Base-by-base conservation (phyloP, 495 filamentous ascomycete genomes). In the Penicillium maclennaniae region DNA sequence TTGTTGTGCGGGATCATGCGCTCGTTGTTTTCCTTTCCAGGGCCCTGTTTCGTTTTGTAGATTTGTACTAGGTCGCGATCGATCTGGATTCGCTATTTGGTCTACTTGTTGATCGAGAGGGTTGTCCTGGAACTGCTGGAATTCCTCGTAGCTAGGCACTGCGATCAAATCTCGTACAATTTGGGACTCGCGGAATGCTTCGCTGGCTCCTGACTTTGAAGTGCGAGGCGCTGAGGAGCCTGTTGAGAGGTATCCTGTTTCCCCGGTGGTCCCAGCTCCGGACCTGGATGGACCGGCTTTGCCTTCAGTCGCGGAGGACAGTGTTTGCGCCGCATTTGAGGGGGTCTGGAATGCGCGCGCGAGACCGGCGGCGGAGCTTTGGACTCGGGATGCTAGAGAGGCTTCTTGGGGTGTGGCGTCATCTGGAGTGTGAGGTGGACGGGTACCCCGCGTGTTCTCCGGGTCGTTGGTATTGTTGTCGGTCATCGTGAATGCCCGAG, bases 331-430 rank as follows among this genome's bases (percentile, higher is more conserved):
- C 17, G 65, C 49, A 8, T 57, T 42, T 0, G 60, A 36, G 8
- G 62, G 8, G 16, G 49, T 45, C 27, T 63, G 59, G 51, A 74
- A 59, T 5, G 64, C 65, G 54, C 68, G 61, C 10, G 71, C 70
- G 34, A 75, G 64, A 0, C 56, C 55, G 6, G 68, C 48, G 0
- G 73, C 73, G 17, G 73, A 77, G 47, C 46, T 58, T 47, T 77
- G 72, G 54, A 77, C 66, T 45, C 72, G 68, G 46, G 43, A 45
- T 54, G 68, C 61, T 9, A 74, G 65, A 7, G 72, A 70, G 26
- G 51, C 47, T 10, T 43, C 26, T 34, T 31, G 27, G 9, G 14
- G 26, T 25, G 39, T 36, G 36, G 44, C 5, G 37, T 44, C 34
- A 43, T 34, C 28, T 12, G 53, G 41, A 49, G 53, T 15, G 49